phyloP scores from a whole-genome alignment of 2,329 filamentous ascomycete species.

The Fusarium sp. region DNA sequence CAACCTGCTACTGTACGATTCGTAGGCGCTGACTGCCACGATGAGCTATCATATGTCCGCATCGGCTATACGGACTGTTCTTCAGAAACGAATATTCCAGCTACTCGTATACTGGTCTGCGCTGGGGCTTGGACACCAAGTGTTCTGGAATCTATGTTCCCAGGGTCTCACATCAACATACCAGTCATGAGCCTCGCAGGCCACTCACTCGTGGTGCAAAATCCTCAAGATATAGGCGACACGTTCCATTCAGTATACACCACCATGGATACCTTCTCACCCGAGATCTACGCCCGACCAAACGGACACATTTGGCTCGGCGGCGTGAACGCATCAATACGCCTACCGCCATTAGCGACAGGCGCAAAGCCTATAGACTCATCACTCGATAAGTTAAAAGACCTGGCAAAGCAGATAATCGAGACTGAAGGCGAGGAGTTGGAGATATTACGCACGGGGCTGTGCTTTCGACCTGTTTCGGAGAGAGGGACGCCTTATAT shows the following conservation, averaged over 20 bases:
- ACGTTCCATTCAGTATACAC: slow-evolving; percentile 77
- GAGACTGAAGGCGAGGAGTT: slow-evolving; percentile 60
- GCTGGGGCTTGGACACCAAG: slow-evolving; percentile 77
- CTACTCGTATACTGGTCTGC: slow-evolving; percentile 73
- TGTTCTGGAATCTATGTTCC: slow-evolving; percentile 75
- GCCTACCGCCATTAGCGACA: slow-evolving; percentile 63
- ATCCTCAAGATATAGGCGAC: slow-evolving; percentile 60
- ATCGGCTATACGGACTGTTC: slow-evolving; percentile 59
- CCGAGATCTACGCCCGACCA: slow-evolving; percentile 76
- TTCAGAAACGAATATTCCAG: slow-evolving; percentile 66
- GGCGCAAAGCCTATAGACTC: slow-evolving; percentile 30
- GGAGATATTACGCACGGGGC: slow-evolving; percentile 70
- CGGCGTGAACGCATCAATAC: slow-evolving; percentile 74
- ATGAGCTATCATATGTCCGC: slow-evolving; percentile 63
- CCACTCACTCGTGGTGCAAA: slow-evolving; percentile 76
- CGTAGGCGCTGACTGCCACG: slow-evolving; percentile 62
- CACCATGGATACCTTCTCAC: slow-evolving; percentile 70
- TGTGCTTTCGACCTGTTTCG: slow-evolving; percentile 81
- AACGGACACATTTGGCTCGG: slow-evolving; percentile 79
- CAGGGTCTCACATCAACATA: slow-evolving; percentile 61
- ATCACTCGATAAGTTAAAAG: slow-evolving; percentile 62
- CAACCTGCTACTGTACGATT: slow-evolving; percentile 69
- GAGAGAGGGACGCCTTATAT: slow-evolving; percentile 73
- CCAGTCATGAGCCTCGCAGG: slow-evolving; percentile 70
- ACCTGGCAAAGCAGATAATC: slow-evolving; percentile 62